These are phyloP conservation scores for Glutinoglossum americanum DNA, from an alignment of 495 filamentous ascomycete genomes.

Conservation along the genomic window DNA sequence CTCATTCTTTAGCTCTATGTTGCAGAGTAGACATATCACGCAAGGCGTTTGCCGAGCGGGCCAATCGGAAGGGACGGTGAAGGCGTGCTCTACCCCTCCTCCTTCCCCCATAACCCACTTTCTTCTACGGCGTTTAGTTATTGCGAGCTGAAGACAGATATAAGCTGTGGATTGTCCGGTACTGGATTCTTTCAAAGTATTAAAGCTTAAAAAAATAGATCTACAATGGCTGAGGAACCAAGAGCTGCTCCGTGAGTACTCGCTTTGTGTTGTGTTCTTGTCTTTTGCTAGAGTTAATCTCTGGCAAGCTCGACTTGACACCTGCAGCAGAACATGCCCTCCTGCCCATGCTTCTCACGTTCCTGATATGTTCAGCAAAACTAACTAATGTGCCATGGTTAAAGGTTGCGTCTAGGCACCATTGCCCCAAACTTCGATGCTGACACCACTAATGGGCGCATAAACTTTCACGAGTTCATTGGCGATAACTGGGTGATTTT, in stretches of 20 bases:
- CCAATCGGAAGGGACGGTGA: too few species aligned
- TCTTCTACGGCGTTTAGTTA: too few species aligned
- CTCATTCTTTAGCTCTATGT: too few species aligned
- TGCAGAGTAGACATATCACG: too few species aligned
- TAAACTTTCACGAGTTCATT: conserved; percentile 95
- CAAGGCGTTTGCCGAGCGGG: too few species aligned
- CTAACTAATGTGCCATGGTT: not conserved
- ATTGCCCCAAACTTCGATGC: conserved; percentile 86
- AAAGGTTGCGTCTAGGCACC: conserved; percentile 59
- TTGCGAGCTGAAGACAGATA: too few species aligned
- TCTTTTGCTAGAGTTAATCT: too few species aligned
- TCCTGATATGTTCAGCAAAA: not conserved
- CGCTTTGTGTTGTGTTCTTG: not conserved
- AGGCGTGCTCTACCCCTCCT: too few species aligned
- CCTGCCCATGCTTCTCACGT: not conserved
- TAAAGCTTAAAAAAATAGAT: too few species aligned
- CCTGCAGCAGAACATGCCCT: not conserved
- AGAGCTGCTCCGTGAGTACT: not conserved
- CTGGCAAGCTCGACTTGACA: not conserved
- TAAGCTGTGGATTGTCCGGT: too few species aligned
- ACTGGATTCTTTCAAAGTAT: too few species aligned
- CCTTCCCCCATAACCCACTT: too few species aligned
- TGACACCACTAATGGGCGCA: conserved; percentile 73
- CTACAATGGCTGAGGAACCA: not conserved
- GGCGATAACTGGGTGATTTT: conserved; percentile 86